A percentile compares a stretch with the other conserved stretches of the same genome.
Conservation (phyloP, 2,329 filamentous ascomycete genomes). For the Diaporthe longicolla region DNA sequence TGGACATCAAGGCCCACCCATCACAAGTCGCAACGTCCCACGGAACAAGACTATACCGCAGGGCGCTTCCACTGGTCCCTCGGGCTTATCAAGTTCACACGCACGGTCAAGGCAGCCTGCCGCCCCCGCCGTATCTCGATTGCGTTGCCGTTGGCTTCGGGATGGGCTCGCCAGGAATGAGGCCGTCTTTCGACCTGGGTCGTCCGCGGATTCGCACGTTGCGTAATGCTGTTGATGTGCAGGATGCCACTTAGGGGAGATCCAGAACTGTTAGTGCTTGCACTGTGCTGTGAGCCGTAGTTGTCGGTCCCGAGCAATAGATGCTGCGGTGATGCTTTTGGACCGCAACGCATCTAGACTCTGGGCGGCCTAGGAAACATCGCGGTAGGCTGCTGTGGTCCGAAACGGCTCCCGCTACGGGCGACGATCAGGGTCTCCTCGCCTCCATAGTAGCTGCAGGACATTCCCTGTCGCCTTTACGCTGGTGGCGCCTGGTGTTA, state of each 20-base stretch:
- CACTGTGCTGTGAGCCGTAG: neutral
- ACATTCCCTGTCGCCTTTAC: constrained; percentile 12
- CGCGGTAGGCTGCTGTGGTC: constrained; percentile 14
- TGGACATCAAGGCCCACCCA: constrained; percentile 32
- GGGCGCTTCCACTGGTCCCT: neutral
- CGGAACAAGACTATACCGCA: constrained; percentile 12
- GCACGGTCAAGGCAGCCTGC: constrained; percentile 29
- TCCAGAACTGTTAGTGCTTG: neutral
- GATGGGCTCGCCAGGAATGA: constrained; percentile 19
- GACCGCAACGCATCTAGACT: constrained; percentile 22
- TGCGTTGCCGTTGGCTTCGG: constrained; percentile 28
- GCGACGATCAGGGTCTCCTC: constrained; percentile 36
- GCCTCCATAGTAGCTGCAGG: constrained; percentile 25
- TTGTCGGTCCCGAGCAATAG: neutral
- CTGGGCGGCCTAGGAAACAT: constrained; percentile 28
- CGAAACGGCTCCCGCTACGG: constrained; percentile 26
- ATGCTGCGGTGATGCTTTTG: constrained; percentile 31
- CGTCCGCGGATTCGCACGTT: neutral
- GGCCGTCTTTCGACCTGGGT: neutral
- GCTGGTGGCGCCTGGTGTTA: constrained; percentile 19
- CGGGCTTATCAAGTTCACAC: constrained; percentile 13
- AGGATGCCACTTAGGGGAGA: neutral
- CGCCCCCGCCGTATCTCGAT: constrained; percentile 21
- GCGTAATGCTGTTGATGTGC: neutral
- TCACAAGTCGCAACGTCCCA: constrained; percentile 7